Base-by-base conservation (phyloP, 2,329 filamentous ascomycete species). In the Pseudopithomyces maydicus region DNA sequence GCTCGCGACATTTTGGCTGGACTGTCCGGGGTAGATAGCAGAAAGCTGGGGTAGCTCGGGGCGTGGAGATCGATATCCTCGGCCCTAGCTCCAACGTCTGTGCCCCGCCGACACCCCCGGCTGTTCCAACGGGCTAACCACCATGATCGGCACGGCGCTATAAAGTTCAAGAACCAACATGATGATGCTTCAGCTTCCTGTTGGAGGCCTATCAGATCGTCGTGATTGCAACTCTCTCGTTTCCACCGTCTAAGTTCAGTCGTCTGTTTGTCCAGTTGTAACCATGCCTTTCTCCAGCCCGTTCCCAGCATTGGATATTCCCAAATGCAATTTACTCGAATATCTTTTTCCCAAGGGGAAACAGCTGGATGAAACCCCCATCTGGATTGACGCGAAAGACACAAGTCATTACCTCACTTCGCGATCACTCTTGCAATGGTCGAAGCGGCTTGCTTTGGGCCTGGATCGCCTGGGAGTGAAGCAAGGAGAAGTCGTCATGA, bases 371-470 rank as follows among this genome's bases (percentile, higher is more conserved):
- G 71, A 80, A 49, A 76, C 78, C 15, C 81, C 81, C 1, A 65
- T 84, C 35, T 85, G 82, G 82, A 77, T 83, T 54, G 80, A 85
- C 65, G 75, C 79, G 35, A 75, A 77, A 45, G 71, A 83, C 52
- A 69, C 78, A 2, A 61, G 63, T 8, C 73, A 74, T 20, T 77
- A 72, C 47, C 73, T 84, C 11, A 82, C 82, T 0, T 75, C 81
- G 0, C 72, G 70, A 20, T 73, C 81, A 55, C 65, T 80, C 19
- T 65, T 84, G 36, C 69, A 74, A 75, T 84, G 81, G 81, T 72
- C 80, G 12, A 82, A 79, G 62, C 74, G 81, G 38, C 68, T 85
- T 2, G 79, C 76, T 0, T 68, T 76, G 45, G 82, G 82, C 11
- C 71, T 85, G 17, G 72, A 81, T 49, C 73, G 70, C 14, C 65